Evolutionary conservation across 2,329 filamentous ascomycete genomes (phyloP).

Genomic region (Exserohilum turcica): DNA sequence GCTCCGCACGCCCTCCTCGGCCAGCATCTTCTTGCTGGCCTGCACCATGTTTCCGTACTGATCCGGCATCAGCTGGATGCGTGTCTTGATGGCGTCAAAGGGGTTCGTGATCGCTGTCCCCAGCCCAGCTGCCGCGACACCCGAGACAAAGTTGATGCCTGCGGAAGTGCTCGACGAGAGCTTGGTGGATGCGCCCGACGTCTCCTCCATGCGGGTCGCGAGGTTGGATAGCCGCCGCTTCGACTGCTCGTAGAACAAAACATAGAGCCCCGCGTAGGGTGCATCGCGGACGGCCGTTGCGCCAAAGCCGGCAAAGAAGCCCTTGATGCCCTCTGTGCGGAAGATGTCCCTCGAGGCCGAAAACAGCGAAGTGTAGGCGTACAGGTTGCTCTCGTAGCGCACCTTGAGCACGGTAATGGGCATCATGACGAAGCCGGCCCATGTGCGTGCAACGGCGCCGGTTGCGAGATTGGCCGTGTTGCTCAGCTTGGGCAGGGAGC

Average conservation of each 20-base stretch:
- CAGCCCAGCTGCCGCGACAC: conserved; percentile 76
- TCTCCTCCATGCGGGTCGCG: conserved; percentile 39
- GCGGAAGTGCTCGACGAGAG: conserved; percentile 55
- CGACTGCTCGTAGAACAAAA: conserved; percentile 87
- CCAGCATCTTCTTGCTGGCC: conserved; percentile 76
- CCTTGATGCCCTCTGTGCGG: conserved; percentile 72
- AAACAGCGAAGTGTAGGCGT: conserved; percentile 77
- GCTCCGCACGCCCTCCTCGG: conserved; percentile 77
- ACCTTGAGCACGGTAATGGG: conserved; percentile 96
- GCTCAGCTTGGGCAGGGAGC: conserved; percentile 78
- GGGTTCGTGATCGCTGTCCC: conserved; percentile 93
- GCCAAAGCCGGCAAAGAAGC: conserved; percentile 92
- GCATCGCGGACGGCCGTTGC: conserved; percentile 92
- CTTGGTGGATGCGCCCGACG: conserved; percentile 26
- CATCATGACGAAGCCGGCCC: conserved; percentile 91
- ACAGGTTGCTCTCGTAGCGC: conserved; percentile 87
- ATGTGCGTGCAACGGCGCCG: conserved; percentile 80
- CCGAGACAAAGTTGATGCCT: conserved; percentile 84
- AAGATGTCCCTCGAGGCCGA: conserved; percentile 77
- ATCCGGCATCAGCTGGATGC: conserved; percentile 85
- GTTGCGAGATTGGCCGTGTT: conserved; percentile 85
- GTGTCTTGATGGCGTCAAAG: conserved; percentile 94
- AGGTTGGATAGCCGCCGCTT: conserved; percentile 65
- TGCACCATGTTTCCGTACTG: conserved; percentile 83
- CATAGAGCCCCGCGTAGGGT: conserved; percentile 95